Evolutionary conservation across 2,329 filamentous ascomycete genomes (phyloP).

Genomic region (Paracorniculantispora psalliotae): DNA sequence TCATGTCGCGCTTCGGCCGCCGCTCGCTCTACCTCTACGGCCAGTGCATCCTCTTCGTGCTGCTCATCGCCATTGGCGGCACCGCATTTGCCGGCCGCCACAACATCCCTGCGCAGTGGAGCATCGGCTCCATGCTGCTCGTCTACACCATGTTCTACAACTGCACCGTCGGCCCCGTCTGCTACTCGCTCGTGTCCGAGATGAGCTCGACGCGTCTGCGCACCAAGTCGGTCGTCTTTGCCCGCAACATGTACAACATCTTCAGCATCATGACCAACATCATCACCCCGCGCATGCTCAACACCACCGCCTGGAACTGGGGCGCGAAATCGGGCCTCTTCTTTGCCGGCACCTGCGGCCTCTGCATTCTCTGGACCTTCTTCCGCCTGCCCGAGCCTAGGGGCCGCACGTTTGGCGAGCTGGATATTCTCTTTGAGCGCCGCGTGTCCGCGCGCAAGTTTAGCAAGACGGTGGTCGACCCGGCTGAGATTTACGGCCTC

Average conservation of each 20-base stretch:
- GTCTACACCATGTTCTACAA: conserved; percentile 41
- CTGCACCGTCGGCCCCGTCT: conserved; percentile 49
- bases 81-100: conserved; percentile 29
- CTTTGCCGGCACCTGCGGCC: conserved; percentile 39
- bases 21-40: conserved; percentile 35
- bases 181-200: conserved; percentile 73
- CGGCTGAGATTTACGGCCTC: conserved; percentile 7
- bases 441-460: conserved; percentile 39
- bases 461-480: conserved; percentile 23
- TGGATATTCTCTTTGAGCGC: conserved; percentile 50
- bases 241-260: conserved; percentile 44
- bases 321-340: conserved; percentile 44
- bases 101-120: conserved; percentile 32
- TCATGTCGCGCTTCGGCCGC: conserved; percentile 33
- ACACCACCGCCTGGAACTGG: conserved; percentile 42
- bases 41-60: conserved; percentile 27
- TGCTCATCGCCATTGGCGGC: conserved; percentile 36
- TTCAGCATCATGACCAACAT: conserved; percentile 42
- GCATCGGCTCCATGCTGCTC: conserved; percentile 33
- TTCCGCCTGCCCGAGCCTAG: conserved; percentile 52
- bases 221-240: conserved; percentile 42
- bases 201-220: conserved; percentile 41
- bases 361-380: conserved; percentile 45
- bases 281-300: conserved; percentile 43
- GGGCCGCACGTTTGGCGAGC: conserved; percentile 48